Evolutionary conservation across 805 yeast genomes (phyloP).

Genomic region (Kodamaea jinghongensis): DNA sequence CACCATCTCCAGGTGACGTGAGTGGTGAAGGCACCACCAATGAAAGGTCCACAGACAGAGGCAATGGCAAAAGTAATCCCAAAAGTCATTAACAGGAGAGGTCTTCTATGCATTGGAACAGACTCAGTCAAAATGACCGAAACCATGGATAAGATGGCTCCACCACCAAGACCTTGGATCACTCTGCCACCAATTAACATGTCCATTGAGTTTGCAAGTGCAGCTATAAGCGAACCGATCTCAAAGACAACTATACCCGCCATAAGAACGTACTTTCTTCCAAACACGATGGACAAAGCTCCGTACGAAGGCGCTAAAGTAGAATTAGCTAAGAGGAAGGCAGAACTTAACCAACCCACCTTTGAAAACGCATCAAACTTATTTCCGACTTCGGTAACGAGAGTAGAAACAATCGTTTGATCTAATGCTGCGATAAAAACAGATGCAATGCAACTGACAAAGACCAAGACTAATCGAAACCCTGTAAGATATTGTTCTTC

Average conservation of each 20-base stretch:
- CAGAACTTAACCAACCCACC: constrained; percentile 59
- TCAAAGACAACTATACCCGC: constrained; percentile 53
- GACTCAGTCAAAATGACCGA: constrained; percentile 57
- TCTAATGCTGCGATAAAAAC: constrained; percentile 50
- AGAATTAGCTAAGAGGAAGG: constrained; percentile 53
- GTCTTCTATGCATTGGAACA: constrained; percentile 42
- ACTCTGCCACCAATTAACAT: constrained; percentile 71
- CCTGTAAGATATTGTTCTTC: constrained; percentile 36
- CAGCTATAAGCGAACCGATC: constrained; percentile 60
- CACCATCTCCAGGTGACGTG: constrained; percentile 75
- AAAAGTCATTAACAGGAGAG: constrained; percentile 37
- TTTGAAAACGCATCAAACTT: constrained; percentile 49
- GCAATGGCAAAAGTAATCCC: constrained; percentile 49
- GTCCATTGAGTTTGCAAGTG: constrained; percentile 52
- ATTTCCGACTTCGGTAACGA: constrained; percentile 48
- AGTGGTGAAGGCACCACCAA: constrained; percentile 65
- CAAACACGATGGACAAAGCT: constrained; percentile 52
- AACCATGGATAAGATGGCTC: constrained; percentile 59
- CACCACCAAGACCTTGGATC: constrained; percentile 71
- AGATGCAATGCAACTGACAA: constrained; percentile 27
- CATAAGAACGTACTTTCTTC: constrained; percentile 51
- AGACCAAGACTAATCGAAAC: constrained; percentile 20
- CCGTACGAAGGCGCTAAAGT: constrained; percentile 58
- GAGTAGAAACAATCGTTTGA: constrained; percentile 54
- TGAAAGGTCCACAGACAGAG: constrained; percentile 57